Evolutionary conservation across 306 rosid genomes (phyloP), one percentile per base, ranked within the genome.

Genomic region (Parietaria judaica): DNA sequence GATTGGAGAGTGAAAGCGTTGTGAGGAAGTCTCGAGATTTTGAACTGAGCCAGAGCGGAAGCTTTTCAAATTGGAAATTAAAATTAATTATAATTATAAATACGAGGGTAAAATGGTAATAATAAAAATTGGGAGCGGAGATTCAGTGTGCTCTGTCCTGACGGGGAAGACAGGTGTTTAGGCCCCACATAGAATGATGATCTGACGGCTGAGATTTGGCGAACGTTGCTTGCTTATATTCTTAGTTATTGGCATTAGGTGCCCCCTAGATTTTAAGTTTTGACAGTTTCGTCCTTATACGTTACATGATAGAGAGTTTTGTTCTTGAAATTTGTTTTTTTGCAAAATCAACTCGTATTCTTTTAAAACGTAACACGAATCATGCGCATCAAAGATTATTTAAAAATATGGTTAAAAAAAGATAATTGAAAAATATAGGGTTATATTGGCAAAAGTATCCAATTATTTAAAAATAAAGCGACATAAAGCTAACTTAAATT

Each of bases 1-100:
- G 31, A 23, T 23, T 23, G 10, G 2, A 59, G 36, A 7, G 48
- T 15, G 45, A 17, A 41, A 39, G 63, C 35, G 15, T 7, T 39
- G 50, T 59, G 45, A 38, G 15, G 39, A 58, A 58, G 36, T 15
- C 23, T 7, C 7, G 36, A 16, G 35, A 34, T 56, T 61, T 60
- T 60, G 54, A 61, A 61, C n/a, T 23, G 13, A 2, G 63, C 4
- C 45, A 58, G 11, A 58, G 50, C 56, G 66, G 66, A 56, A 56
- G 57, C 31, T 63, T 63, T 60, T 63, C n/a, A 63, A 63, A 63
- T 49, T 38, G 16, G 4, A 63, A 34, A 62, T 1, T 7, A 53
- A 17, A 17, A 53, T 15, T 9, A 23, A 11, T 15, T 53, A 53
- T 53, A 17, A 14, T n/a, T 10, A 16, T 11, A 16, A 1, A 4